A percentile compares a stretch with the other conserved stretches of the same genome.
These are phyloP conservation scores for Sphagnum tenellum DNA, from an alignment of 225 moss, liverwort and hornwort species.

Conservation along the genomic window DNA sequence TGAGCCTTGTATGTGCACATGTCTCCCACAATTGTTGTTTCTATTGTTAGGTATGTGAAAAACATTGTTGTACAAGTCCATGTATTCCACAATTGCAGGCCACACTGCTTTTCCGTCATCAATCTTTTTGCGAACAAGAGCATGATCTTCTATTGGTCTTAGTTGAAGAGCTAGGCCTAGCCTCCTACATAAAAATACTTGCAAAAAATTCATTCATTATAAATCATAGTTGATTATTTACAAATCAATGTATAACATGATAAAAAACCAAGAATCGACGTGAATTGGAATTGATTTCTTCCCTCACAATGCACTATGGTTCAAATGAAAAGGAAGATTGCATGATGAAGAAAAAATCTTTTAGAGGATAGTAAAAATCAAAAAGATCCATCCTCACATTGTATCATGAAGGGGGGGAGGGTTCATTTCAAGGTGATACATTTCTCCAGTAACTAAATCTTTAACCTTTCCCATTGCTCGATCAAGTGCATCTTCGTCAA, in stretches of 20 bases:
- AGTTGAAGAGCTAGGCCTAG: conserved; percentile 69
- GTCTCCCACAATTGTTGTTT: conserved; percentile 10
- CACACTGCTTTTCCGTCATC: conserved; percentile 22
- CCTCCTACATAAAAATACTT: neutral
- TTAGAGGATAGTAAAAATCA: neutral
- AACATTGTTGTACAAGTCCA: conserved; percentile 28
- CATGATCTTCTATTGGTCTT: conserved; percentile 32
- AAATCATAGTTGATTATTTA: no score
- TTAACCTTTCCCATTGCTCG: conserved; percentile 62
- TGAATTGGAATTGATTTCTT: no score
- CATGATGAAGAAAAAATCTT: no score
- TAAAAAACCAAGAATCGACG: no score
- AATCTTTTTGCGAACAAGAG: conserved; percentile 27
- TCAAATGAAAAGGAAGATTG: no score
- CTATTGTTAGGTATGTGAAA: conserved; percentile 39
- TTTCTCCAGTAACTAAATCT: conserved; percentile 45
- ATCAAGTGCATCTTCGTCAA: conserved; percentile 54
- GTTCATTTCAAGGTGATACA: conserved; percentile 77
- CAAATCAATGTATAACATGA: no score
- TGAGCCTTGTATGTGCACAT: conserved; percentile 23
- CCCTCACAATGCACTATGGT: no score
- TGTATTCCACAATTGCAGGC: conserved; percentile 36
- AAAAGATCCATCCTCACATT: conserved; percentile 30
- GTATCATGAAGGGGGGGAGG: conserved; percentile 40
- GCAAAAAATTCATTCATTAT: neutral